Percentiles rank a stretch among this genome's conserved stretches.
Conservation (phyloP, 2,329 filamentous ascomycete species). For the Cercospora berteroae region DNA sequence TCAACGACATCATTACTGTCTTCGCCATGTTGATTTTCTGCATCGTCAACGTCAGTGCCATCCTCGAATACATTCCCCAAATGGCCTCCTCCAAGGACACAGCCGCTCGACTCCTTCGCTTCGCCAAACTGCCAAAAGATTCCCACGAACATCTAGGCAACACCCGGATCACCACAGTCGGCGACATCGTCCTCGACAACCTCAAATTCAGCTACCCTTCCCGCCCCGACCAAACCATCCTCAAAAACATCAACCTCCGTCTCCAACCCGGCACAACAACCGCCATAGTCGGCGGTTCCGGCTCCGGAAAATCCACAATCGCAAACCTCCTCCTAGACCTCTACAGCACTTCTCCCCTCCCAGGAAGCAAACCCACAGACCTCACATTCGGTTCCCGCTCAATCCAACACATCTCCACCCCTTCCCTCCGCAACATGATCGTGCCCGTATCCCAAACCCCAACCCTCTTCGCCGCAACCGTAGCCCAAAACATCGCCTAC, state of each 20-base stretch:
- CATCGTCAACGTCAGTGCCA: slow-evolving; percentile 67
- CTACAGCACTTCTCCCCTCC: slow-evolving; percentile 61
- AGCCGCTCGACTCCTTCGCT: slow-evolving; percentile 68
- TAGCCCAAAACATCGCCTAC: slow-evolving; percentile 80
- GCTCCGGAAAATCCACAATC: slow-evolving; percentile 88
- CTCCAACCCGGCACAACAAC: slow-evolving; percentile 64
- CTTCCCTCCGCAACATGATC: slow-evolving; percentile 59
- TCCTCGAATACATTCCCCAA: slow-evolving; percentile 75
- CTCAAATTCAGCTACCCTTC: slow-evolving; percentile 72
- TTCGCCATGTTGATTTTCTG: slow-evolving; percentile 83
- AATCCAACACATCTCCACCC: slow-evolving; percentile 59
- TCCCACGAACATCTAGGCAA: slow-evolving; percentile 60
- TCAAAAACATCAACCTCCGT: slow-evolving; percentile 64
- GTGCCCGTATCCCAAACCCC: slow-evolving; percentile 70
- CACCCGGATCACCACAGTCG: slow-evolving; percentile 43
- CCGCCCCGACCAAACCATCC: slow-evolving; percentile 51
- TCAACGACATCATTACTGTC: slow-evolving; percentile 66
- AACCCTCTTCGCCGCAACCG: slow-evolving; percentile 72
- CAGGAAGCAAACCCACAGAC: slow-evolving; percentile 36
- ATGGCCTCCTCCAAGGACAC: slow-evolving; percentile 71
- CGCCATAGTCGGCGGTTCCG: slow-evolving; percentile 79
- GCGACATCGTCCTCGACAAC: slow-evolving; percentile 59
- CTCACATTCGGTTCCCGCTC: slow-evolving; percentile 61
- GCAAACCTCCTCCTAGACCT: slow-evolving; percentile 71
- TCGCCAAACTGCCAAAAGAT: slow-evolving; percentile 59